Evolutionary conservation across 176 grass and related monocot genomes (phyloP), one percentile per base, ranked within the genome.

Genomic region (Phragmites australis): DNA sequence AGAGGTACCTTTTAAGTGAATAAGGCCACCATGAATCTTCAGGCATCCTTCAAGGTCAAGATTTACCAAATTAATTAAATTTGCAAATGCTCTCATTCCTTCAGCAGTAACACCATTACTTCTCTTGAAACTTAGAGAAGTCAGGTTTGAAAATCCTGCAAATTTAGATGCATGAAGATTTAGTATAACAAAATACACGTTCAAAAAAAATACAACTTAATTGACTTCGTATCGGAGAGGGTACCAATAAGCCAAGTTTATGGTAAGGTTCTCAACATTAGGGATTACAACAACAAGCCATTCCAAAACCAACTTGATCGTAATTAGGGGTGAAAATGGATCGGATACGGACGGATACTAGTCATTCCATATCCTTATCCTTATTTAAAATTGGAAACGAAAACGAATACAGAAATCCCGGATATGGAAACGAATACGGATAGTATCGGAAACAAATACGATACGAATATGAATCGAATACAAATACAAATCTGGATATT

Each of bases 1-100:
- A 2, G 76, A 77, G 9, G 15, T 65, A 99, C 96, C 96, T 95
- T 93, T 87, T 63, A 99, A 51, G 89, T 95, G 88, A 91, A 93
- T 45, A 50, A 95, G 83, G 75, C 92, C 88, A 45, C 90, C 92
- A 82, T 89, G 92, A 85, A 95, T 93, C 40, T 85, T 88, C 71
- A 81, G 80, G 85, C 92, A 94, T 78, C 86, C 78, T 59, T 99
- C 96, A 57, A 99, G 91, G 76, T 99, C 92, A 29, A 99, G 86
- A 75, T 88, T 95, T 78, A 89, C 62, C 82, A 99, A 89, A 79
- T 93, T 91, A 47, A 89, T n/a, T 78, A 99, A 88, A 69, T 93
- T 93, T 55, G 86, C 49, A 59, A 99, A 85, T 45, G 80, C 75
- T 76, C 70, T 89, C 88, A 93, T 93, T 80, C 88, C 88, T 79